These are phyloP conservation scores for Tolypocladium album DNA, from an alignment of 2,329 filamentous ascomycete genomes.

Conservation along the genomic window DNA sequence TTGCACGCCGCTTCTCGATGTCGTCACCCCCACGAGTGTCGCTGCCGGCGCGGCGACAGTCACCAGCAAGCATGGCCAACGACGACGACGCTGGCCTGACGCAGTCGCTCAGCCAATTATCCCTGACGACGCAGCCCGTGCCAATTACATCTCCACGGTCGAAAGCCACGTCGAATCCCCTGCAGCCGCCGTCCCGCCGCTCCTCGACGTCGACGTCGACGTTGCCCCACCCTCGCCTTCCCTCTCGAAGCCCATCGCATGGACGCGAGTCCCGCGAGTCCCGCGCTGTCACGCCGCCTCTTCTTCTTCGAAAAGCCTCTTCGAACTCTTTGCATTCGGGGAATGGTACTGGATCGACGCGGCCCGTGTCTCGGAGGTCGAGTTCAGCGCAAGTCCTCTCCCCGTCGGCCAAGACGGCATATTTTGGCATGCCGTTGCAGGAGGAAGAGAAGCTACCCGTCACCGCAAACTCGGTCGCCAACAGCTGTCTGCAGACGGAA, in stretches of 20 bases:
- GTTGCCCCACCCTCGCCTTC: conserved; percentile 24
- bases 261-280: conserved; percentile 34
- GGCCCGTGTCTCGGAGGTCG: conserved; percentile 33
- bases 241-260: conserved; percentile 30
- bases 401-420: conserved; percentile 28
- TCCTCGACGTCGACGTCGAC: conserved; percentile 22
- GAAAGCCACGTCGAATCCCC: conserved; percentile 19
- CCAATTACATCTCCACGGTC: conserved; percentile 14
- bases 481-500: conserved; percentile 59
- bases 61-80: conserved; percentile 15
- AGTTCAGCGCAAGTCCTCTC: conserved; percentile 36
- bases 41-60: conserved; percentile 21
- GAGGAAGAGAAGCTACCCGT: conserved; percentile 26
- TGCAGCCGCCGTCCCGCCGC: conserved; percentile 24
- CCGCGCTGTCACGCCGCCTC: conserved; percentile 35
- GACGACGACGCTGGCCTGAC: conserved; percentile 22
- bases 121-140: conserved; percentile 23
- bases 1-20: background rate
- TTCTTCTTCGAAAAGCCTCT: conserved; percentile 45
- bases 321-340: conserved; percentile 44
- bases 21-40: conserved; percentile 2
- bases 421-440: conserved; percentile 13
- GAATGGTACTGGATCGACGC: conserved; percentile 25
- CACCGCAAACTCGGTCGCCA: conserved; percentile 50
- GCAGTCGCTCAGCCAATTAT: conserved; percentile 33